Base-by-base conservation (phyloP, 2,329 filamentous ascomycete species). In the Dactylellina haptotyla region DNA sequence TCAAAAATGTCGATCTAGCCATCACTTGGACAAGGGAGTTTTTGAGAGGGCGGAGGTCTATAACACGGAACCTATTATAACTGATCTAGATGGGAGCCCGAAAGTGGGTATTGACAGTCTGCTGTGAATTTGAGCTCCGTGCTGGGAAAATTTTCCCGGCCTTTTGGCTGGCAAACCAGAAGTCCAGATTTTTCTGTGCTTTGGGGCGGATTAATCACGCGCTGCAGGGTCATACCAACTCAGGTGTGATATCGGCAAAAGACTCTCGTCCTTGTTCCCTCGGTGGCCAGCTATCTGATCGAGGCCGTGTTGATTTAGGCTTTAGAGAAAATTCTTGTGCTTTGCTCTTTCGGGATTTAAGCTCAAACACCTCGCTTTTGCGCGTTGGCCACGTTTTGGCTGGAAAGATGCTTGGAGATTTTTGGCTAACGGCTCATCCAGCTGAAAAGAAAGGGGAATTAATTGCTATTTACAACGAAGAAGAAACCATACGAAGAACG, bases 221-320 rank as follows among this genome's bases (percentile, higher is more conserved):
- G 66, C 51, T 72, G 26, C 58, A 64, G 48, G 58, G 58, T 32
- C 41, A 63, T 54, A 53, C 28, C 30, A 28, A 32, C 58, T 20
- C 32, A 16, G 46, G 39, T 32, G 32, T 18, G 20, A 46, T 64
- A 46, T 64, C 66, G 66, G 66, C 66, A 63, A 65, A 64, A 65
- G 46, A 45, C n/a, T 39, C 14, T 57, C 18, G 32, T 57, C 9
- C 20, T n/a, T 26, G 16, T 43, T 28, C 14, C 12, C 43, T 37
- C 26, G 39, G 59, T 65, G 45, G 67, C 51, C 45, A 58, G 43
- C 12, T 18, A 16, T 57, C 46, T 48, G 56, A 48, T 62, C 18
- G 25, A 48, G 23, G 41, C 34, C 48, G 41, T 45, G 50, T 71
- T 71, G 66, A 71, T 71, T 69, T 71, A 63, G 58, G 67, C 67